Base-by-base conservation (phyloP, 768 basidiomycete species). In the Auricularia heimuer region DNA sequence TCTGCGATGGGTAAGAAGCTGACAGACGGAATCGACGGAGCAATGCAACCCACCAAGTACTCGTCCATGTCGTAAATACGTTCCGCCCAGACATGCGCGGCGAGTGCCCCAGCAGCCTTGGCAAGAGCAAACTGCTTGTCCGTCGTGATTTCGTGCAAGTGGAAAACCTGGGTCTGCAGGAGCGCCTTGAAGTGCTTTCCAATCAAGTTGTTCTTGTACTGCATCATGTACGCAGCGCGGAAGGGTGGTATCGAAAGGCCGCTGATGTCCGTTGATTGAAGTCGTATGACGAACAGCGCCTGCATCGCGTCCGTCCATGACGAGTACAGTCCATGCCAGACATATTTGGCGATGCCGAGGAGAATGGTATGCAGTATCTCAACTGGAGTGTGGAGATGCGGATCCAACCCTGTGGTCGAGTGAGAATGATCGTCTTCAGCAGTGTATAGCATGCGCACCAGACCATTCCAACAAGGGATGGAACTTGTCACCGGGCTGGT, bases 101-200 rank as follows among this genome's bases (percentile, higher is more conserved):
- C 3, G 3, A 51, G 47, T 7, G 16, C n/a, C 6, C 16, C 47
- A 3, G 47, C 47, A 6, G 37, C 37, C 11, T 11, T 4, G 4
- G 37, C 37, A 11, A 39, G 37, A 4, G 37, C 37, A 39, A 39
- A 39, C 37, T 39, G 37, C 37, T 39, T 39, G 4, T 39, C 37
- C 4, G 37, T 39, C 4, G 37, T 11, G 37, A 81, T 69, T 18
- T 78, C 74, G 21, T 79, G 39, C 1, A 73, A 29, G 64, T 79
- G 77, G 67, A 80, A 81, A 1, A 70, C 65, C 29, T 70, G 71
- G 7, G 73, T 72, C 66, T 81, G 79, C 0, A 69, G 68, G 0
- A 82, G 21, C 0, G 73, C 74, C 65, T 80, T 80, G 60, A 80
- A 74, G 34, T 81, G 80, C 3, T 70, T 70, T 10, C 79, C 79